A percentile compares a stretch with the other conserved stretches of the same genome.
phyloP scores from a whole-genome alignment of 371 early-diverging fungal genomes.

The Syncephalastrum sp. region DNA sequence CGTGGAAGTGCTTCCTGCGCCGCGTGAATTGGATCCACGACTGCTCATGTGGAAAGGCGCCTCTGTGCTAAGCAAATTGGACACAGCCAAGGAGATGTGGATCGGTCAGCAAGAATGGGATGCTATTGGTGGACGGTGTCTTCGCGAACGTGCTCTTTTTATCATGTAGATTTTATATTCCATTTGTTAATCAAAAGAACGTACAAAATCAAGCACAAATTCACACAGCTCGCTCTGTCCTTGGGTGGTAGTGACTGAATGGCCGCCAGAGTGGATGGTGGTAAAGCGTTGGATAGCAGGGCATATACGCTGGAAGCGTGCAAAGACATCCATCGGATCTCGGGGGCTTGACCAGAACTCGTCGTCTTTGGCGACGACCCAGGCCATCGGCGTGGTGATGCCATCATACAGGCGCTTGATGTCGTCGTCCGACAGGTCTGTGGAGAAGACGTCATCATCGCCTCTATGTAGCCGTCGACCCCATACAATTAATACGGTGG shows the following conservation, averaged over 20 bases:
- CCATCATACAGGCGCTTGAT: conserved; percentile 34
- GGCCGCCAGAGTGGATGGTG: conserved; percentile 43
- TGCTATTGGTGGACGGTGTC: conserved; percentile 62
- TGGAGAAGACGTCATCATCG: conserved; percentile 59
- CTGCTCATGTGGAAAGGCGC: conserved; percentile 90
- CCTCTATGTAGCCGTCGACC: conserved; percentile 29
- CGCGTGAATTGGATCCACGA: conserved; percentile 86
- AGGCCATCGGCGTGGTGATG: conserved; percentile 37
- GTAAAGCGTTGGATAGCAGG: conserved; percentile 35
- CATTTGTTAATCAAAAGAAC: background rate
- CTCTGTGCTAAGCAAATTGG: conserved; percentile 77
- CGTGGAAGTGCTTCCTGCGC: conserved; percentile 76
- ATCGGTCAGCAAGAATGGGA: conserved; percentile 75
- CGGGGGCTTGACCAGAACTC: conserved; percentile 35
- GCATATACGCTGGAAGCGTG: conserved; percentile 30
- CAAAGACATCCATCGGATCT: conserved; percentile 23
- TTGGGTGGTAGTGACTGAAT: conserved; percentile 29
- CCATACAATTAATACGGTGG: no score
- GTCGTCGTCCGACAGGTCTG: conserved; percentile 43
- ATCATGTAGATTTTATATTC: conserved; percentile 34
- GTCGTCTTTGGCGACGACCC: conserved; percentile 47
- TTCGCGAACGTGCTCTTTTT: conserved; percentile 71
- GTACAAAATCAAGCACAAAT: conserved; percentile 17
- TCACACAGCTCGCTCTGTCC: conserved; percentile 22
- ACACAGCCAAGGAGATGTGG: conserved; percentile 81